Evolutionary conservation across 1,139 yeast species (phyloP), one percentile per base, ranked within the genome.

Genomic region (Insectozyma bohioensis): DNA sequence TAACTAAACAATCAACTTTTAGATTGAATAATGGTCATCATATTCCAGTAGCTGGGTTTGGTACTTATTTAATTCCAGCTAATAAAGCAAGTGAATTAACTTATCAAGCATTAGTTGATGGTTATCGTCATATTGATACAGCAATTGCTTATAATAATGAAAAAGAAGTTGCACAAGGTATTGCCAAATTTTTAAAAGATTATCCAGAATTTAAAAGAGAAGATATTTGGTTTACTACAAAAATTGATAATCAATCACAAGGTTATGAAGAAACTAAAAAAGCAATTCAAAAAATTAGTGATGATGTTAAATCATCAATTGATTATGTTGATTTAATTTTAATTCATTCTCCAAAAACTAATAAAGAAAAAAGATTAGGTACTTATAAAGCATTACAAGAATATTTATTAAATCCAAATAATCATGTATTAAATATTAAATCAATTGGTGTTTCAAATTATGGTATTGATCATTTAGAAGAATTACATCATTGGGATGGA

Each of bases 81-180:
- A 42, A 42, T 1, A 52, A 54, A 10, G 51, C 68, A 16, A 39
- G 37, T 16, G 56, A 54, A 5, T 46, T 58, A 25, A 68, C 65
- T 3, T 59, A 62, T 42, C 46, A 56, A 14, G 75, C 76, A 1
- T 65, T 85, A 46, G 63, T 67, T 21, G 63, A 55, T 16, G 95
- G 95, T 0, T 84, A 83, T 52, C 73, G 94, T 42, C 88, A 81
- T 45, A 63, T 67, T 43, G 61, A 67, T 48, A 41, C 59, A 8
- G 36, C 36, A 36, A 46, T 48, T 65, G 53, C 56, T 19, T 84
- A 84, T 51, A 62, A 65, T 10, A 81, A 81, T 49, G 85, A 82
- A 49, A 48, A 47, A 7, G 81, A 74, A 47, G 46, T 53, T 29
- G 48, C 52, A 31, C 41, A 52, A 39, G 58, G 60, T 30, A 51